Percentiles rank a stretch among this genome's conserved stretches.
Evolutionary conservation across 257 asterid species (phyloP).

Genomic region (Lantana camara): DNA sequence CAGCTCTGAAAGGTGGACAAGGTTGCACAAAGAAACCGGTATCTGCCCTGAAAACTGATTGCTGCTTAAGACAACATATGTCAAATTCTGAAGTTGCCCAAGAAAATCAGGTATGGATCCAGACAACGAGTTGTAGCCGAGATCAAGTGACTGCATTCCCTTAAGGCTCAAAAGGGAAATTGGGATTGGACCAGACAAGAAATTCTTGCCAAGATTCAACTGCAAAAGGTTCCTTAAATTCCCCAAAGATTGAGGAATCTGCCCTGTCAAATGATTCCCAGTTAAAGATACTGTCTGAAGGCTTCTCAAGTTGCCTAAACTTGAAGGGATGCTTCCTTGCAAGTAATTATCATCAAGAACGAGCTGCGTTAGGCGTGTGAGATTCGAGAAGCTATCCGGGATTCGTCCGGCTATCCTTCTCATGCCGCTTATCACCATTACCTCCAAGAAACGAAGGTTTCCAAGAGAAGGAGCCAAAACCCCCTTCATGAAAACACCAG

Average conservation of each 20-base stretch:
- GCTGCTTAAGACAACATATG: slow-evolving; percentile 62
- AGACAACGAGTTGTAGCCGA: slow-evolving; percentile 62
- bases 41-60: slow-evolving; percentile 70
- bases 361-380: slow-evolving; percentile 59
- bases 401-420: slow-evolving; percentile 52
- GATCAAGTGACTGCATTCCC: slow-evolving; percentile 62
- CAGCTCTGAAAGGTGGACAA: slow-evolving; percentile 59
- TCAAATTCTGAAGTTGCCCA: slow-evolving; percentile 56
- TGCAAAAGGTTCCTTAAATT: slow-evolving; percentile 53
- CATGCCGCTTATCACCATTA: slow-evolving; percentile 80
- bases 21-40: slow-evolving; percentile 52
- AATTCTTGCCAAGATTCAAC: slow-evolving; percentile 55
- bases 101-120: slow-evolving; percentile 65
- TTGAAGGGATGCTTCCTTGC: slow-evolving; percentile 62
- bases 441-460: slow-evolving; percentile 57
- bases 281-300: slow-evolving; percentile 60
- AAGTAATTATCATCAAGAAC: slow-evolving; percentile 78
- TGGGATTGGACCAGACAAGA: slow-evolving; percentile 59
- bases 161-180: slow-evolving; percentile 33
- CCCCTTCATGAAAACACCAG: slow-evolving; percentile 68
- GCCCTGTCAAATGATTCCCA: slow-evolving; percentile 66
- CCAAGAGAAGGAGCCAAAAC: slow-evolving; percentile 63
- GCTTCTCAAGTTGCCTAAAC: slow-evolving; percentile 46
- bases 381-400: slow-evolving; percentile 61
- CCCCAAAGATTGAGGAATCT: slow-evolving; percentile 64